Evolutionary conservation across 1,139 yeast species (phyloP), one percentile per base, ranked within the genome.

Genomic region (Zygoascus meyerae): DNA sequence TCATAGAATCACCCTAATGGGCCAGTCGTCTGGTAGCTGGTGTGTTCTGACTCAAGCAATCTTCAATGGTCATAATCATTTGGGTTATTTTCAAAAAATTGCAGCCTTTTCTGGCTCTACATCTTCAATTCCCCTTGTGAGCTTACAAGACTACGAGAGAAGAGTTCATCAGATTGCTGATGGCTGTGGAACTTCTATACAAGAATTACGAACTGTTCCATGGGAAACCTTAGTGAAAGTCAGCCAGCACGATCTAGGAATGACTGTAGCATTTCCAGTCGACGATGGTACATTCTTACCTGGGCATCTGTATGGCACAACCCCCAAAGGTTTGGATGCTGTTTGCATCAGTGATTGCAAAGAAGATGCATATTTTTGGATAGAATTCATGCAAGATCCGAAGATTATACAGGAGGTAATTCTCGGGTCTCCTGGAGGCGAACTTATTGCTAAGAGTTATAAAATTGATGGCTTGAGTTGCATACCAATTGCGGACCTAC

Each of bases 1-100:
- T 42, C 65, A 63, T 46, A 59, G 69, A 44, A 48, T 66, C n/a
- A 65, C 69, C 2, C 52, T 67, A 12, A 59, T 64, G 56, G 73
- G 73, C 28, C 69, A 68, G 53, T 58, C 65, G 32, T 69, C 72
- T 3, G 73, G 73, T 6, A 53, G 59, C 35, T 48, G 52, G 30
- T 54, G 56, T 44, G 59, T 52, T 5, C 45, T 48, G 28, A 49
- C 45, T 15, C 60, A 56, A 35, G 42, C 53, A 3, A 40, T 40
- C 29, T 42, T 40, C 16, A 40, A 46, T 10, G 54, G 46, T 14
- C 29, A 12, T n/a, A 17, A 29, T 7, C 21, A 40, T 16, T 26
- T n/a, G 2, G 36, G 47, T 14, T 40, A 41, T 14, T 52, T 56
- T 40, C 38, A 43, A 16, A 53, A 52, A 35, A 51, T 50, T 8